Evolutionary conservation across 352 stramenopile species (phyloP).

Genomic region (Lagenidium giganteum): DNA sequence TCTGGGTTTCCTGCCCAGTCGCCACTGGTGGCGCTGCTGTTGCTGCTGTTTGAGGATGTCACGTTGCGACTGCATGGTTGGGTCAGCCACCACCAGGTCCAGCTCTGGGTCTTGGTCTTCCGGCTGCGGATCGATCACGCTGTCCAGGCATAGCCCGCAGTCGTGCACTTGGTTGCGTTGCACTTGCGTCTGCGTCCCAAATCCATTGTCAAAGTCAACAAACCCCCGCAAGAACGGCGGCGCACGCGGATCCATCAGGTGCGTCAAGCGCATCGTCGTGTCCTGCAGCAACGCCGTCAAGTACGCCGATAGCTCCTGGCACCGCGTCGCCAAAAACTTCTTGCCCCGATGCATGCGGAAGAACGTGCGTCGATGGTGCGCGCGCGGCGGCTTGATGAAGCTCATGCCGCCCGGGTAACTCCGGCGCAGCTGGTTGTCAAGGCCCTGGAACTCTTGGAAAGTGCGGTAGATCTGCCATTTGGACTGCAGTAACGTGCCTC

Average conservation of each 20-base stretch:
- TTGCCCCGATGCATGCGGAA: slow-evolving; percentile 37
- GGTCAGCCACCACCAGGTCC: no score
- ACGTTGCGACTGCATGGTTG: background rate
- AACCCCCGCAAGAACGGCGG: slow-evolving; percentile 60
- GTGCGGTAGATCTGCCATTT: slow-evolving; percentile 46
- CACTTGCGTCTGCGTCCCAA: slow-evolving; percentile 21
- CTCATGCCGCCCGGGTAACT: slow-evolving; percentile 49
- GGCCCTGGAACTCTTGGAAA: slow-evolving; percentile 57
- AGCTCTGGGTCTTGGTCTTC: slow-evolving; percentile 5
- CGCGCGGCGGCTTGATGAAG: slow-evolving; percentile 24
- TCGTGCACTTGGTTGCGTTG: slow-evolving; percentile 27
- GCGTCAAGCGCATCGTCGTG: slow-evolving; percentile 35
- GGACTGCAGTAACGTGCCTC: slow-evolving; percentile 31
- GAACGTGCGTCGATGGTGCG: slow-evolving; percentile 40
- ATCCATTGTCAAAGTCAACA: slow-evolving; percentile 58
- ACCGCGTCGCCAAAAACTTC: slow-evolving; percentile 39
- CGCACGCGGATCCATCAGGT: slow-evolving; percentile 53
- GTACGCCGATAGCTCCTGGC: slow-evolving; percentile 49
- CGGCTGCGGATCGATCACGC: slow-evolving; percentile 16
- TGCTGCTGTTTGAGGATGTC: slow-evolving; percentile 4
- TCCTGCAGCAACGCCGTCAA: slow-evolving; percentile 23
- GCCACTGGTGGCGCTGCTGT: slow-evolving; percentile 1
- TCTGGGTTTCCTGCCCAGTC: no score
- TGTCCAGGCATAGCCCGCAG: slow-evolving; percentile 44
- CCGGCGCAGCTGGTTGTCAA: slow-evolving; percentile 51